Percentiles rank a stretch among this genome's conserved stretches.
phyloP scores from a whole-genome alignment of 2,329 filamentous ascomycete species.

The Scortechinia acanthostroma region DNA sequence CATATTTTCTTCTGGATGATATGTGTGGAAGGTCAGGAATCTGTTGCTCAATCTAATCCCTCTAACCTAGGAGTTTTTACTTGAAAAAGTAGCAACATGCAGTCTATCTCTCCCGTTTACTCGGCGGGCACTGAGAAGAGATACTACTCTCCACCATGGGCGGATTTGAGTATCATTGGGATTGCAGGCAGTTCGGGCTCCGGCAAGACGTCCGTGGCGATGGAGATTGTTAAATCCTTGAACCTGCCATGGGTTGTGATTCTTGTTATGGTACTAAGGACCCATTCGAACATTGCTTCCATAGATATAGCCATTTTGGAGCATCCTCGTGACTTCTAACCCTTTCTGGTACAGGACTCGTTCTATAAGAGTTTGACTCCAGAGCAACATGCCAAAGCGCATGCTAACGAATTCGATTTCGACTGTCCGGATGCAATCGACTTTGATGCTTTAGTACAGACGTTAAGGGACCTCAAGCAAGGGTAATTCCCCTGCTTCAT shows the following conservation, averaged over 20 bases:
- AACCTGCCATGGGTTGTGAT: constrained; percentile 67
- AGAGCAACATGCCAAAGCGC: constrained; percentile 51
- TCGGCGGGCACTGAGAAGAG: neutral
- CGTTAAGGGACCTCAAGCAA: constrained; percentile 51
- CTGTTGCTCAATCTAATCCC: too few relatives aligned
- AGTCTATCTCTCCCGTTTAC: neutral
- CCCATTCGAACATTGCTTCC: too few relatives aligned
- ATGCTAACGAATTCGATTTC: constrained; percentile 62
- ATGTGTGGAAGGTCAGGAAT: too few relatives aligned
- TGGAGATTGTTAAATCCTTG: constrained; percentile 56
- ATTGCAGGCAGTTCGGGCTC: constrained; percentile 64
- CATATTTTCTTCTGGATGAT: too few relatives aligned
- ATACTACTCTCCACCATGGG: neutral
- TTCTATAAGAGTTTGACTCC: constrained; percentile 61
- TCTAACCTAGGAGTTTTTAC: too few relatives aligned
- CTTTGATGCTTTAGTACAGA: constrained; percentile 57
- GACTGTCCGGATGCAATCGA: constrained; percentile 62
- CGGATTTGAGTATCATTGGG: constrained; percentile 42
- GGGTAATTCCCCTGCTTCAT: too few relatives aligned
- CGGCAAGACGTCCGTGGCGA: constrained; percentile 58
- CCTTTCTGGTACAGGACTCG: constrained; percentile 40
- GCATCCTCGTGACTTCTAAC: neutral
- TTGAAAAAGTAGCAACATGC: neutral
- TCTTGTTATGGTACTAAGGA: constrained; percentile 48
- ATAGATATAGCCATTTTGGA: too few relatives aligned